Base-by-base conservation (phyloP, 2,329 filamentous ascomycete species). In the Beauveria pseudobassiana region DNA sequence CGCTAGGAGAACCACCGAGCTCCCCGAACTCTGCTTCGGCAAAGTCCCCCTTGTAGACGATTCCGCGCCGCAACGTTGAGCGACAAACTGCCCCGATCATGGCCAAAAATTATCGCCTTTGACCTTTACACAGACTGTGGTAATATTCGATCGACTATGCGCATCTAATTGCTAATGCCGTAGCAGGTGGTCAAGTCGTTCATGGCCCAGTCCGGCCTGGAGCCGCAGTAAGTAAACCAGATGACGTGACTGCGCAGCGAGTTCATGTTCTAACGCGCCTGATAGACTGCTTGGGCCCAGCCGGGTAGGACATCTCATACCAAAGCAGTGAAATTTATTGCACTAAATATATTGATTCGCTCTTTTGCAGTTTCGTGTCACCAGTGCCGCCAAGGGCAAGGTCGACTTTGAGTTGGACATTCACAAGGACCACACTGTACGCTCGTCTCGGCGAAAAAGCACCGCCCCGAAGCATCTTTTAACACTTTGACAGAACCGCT, bases 151-250 rank as follows among this genome's bases (percentile, higher is more conserved):
- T 20, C 16, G 28, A 10, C 3, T 5, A 2, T 22, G 16, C 6
- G 5, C 5, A 5, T 10, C n/a, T 20, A 62, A 53, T 55, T 28
- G n/a, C 45, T 61, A 49, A 62, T 72, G n/a, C 5, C 24, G 12
- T 18, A 20, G 10, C 63, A 95, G 91, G 91, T 96, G 52, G 83
- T 91, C 79, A 88, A 89, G 72, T 93, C 90, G 2, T 97, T 97
- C 74, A 85, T 90, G 77, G 83, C 84, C 66, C 89, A 91, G 65
- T 96, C 92, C 5, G 93, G 93, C 7, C 77, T 98, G 22, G 93
- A 97, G 74, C 91, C 91, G 72, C 89, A 90, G 93, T 96, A 71
- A 69, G 76, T 55, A 38, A 12, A 38, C 46, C 45, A 43, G 30
- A 24, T 38, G 42, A 30, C 22, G 34, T 48, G 24, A 50, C 71